A percentile compares a stretch with the other conserved stretches of the same genome.
Conservation (phyloP, 345 rosid species). For the Lenwebbia sp. region DNA sequence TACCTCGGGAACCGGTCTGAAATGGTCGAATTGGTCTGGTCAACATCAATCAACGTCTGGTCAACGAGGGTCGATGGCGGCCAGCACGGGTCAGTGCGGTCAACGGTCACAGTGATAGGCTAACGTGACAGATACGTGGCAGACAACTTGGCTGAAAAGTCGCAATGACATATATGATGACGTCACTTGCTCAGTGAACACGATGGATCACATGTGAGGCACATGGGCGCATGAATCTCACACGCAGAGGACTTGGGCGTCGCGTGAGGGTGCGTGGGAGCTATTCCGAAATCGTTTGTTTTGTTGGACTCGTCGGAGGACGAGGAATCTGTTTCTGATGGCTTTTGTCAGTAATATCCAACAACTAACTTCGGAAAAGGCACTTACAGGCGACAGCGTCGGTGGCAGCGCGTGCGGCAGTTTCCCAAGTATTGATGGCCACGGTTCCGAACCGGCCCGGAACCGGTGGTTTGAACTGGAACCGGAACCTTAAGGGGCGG, state of each 20-base stretch:
- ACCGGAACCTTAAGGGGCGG: too few relatives aligned
- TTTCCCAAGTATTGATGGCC: too few relatives aligned
- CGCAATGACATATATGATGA: neutral
- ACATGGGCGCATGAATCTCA: neutral
- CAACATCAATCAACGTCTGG: neutral
- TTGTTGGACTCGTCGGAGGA: neutral
- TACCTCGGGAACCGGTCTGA: neutral
- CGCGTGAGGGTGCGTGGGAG: neutral
- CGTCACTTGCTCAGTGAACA: too few relatives aligned
- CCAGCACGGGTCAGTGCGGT: too few relatives aligned
- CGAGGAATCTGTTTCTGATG: neutral
- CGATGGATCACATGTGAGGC: neutral
- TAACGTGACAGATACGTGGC: neutral
- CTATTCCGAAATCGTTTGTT: neutral
- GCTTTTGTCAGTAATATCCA: neutral
- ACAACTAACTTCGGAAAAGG: too few relatives aligned
- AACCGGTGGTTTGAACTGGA: too few relatives aligned
- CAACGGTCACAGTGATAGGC: neutral
- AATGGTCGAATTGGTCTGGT: too few relatives aligned
- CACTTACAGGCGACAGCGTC: neutral
- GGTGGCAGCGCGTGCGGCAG: neutral
- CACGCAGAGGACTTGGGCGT: neutral
- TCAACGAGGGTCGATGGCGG: too few relatives aligned
- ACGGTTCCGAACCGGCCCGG: too few relatives aligned
- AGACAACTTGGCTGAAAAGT: too few relatives aligned